phyloP scores from a whole-genome alignment of 202 grass and related monocot species.

The Saccharum hybrid region DNA sequence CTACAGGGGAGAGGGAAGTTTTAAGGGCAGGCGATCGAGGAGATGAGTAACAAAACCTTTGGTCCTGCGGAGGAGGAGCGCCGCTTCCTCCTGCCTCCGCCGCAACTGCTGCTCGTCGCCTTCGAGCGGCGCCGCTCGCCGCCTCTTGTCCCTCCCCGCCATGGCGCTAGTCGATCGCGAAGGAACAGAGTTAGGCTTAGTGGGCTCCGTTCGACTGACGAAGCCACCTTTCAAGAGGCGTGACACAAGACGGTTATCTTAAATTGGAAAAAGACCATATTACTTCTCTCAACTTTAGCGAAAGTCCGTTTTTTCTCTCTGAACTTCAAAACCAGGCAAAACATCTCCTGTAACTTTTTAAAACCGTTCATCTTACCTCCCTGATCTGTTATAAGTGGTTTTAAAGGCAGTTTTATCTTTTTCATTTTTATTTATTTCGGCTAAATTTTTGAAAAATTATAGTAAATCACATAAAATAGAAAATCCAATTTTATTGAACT shows the following conservation, averaged over 20 bases:
- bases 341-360: too few relatives aligned
- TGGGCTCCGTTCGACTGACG: neutral
- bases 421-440: too few relatives aligned
- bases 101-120: slow-evolving; percentile 32
- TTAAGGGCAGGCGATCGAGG: slow-evolving; percentile 8
- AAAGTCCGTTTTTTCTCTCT: too few relatives aligned
- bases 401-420: too few relatives aligned
- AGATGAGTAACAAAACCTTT: slow-evolving; percentile 38
- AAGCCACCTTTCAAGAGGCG: neutral
- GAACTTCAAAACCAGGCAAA: too few relatives aligned
- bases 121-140: slow-evolving; percentile 16
- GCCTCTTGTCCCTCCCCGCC: slow-evolving; percentile 42
- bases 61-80: slow-evolving; percentile 61
- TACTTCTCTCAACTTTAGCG: too few relatives aligned
- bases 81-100: slow-evolving; percentile 36
- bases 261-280: too few relatives aligned
- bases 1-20: neutral
- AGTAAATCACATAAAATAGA: too few relatives aligned
- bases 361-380: too few relatives aligned
- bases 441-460: too few relatives aligned
- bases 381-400: too few relatives aligned
- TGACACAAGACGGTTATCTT: neutral
- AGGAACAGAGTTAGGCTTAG: neutral
- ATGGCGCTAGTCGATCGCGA: slow-evolving; percentile 27
- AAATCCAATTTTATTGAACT: too few relatives aligned